Evolutionary conservation across 495 filamentous ascomycete genomes (phyloP).

Genomic region (Aspergillus nidulans): DNA sequence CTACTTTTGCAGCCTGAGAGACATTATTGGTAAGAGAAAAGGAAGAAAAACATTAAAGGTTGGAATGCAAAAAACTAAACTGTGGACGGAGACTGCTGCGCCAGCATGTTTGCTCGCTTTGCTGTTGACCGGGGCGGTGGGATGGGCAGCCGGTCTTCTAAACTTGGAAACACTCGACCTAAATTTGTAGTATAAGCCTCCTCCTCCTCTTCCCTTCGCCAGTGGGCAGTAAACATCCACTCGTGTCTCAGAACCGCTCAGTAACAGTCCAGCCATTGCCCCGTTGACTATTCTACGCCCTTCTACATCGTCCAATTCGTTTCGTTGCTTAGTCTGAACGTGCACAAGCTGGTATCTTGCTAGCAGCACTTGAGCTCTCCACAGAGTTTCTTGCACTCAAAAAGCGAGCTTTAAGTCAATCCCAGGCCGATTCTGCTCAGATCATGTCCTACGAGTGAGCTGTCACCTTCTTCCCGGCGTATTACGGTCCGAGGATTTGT

Average conservation of each 20-base stretch:
- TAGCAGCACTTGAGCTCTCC: background rate
- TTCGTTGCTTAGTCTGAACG: background rate
- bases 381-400: background rate
- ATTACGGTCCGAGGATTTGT: background rate
- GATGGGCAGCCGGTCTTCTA: conserved; percentile 13
- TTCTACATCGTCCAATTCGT: background rate
- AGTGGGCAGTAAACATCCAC: conserved; percentile 1
- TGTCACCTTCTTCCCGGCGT: background rate
- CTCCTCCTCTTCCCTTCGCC: no score
- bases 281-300: background rate
- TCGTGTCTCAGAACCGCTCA: conserved; percentile 16
- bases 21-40: background rate
- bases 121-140: conserved; percentile 3
- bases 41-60: conserved; percentile 7
- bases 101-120: conserved; percentile 23
- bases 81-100: conserved; percentile 15
- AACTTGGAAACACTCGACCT: conserved; percentile 19
- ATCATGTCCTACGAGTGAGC: background rate
- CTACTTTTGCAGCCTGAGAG: conserved; percentile 1
- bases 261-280: conserved; percentile 1
- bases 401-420: background rate
- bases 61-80: conserved; percentile 20
- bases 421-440: background rate
- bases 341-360: background rate
- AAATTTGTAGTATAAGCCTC: conserved; percentile 9